phyloP scores from a whole-genome alignment of 2,329 filamentous ascomycete genomes.

The Rachicladosporium sp. region DNA sequence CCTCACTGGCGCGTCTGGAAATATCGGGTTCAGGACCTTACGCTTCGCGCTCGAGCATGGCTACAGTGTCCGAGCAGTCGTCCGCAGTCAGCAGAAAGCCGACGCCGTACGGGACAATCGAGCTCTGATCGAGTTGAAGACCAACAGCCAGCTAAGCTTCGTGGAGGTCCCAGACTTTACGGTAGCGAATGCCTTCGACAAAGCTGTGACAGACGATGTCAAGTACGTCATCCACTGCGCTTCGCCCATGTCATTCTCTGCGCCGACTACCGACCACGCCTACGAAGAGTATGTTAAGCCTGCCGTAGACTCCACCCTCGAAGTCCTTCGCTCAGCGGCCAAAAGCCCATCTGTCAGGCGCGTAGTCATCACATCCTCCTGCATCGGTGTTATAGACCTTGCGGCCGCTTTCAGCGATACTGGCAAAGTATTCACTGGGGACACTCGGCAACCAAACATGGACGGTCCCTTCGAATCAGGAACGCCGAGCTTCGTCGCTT shows the following conservation, averaged over 20 bases:
- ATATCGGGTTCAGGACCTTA: conserved; percentile 9
- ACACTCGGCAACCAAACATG: conserved; percentile 6
- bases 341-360: conserved; percentile 25
- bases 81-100: conserved; percentile 11
- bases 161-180: conserved; percentile 15
- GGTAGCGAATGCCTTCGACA: conserved; percentile 10
- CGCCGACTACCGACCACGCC: conserved; percentile 4
- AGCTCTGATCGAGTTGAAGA: conserved; percentile 8
- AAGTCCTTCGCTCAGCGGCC: conserved; percentile 27
- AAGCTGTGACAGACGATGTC: conserved; percentile 18
- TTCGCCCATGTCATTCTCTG: conserved; percentile 26
- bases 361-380: conserved; percentile 30
- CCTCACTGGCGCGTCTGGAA: conserved; percentile 19
- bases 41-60: conserved; percentile 14
- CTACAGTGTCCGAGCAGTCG: conserved; percentile 18
- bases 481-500: conserved; percentile 10
- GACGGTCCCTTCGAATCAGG: conserved; percentile 9
- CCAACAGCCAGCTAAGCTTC: conserved; percentile 23
- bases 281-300: conserved; percentile 10
- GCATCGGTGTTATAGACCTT: conserved; percentile 10
- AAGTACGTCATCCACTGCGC: conserved; percentile 36
- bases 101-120: conserved; percentile 9
- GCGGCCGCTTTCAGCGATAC: conserved; percentile 2
- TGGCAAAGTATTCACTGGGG: conserved; percentile 6
- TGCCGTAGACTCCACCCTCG: conserved; percentile 25